Percentiles rank a stretch among this genome's conserved stretches.
phyloP scores from a whole-genome alignment of 2,329 filamentous ascomycete genomes.

The Spiromastix sp. region DNA sequence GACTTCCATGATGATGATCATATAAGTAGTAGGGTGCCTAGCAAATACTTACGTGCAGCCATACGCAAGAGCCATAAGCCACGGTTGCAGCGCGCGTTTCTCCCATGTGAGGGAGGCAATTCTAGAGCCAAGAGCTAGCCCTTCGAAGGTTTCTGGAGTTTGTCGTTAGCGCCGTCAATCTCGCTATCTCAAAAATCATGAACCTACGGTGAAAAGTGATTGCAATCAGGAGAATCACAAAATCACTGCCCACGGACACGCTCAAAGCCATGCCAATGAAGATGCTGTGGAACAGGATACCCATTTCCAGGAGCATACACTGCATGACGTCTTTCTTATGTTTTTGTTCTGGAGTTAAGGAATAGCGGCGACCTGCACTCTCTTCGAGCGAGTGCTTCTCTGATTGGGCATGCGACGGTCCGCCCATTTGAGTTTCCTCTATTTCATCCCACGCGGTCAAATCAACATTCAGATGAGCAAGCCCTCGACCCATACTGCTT shows the following conservation, averaged over 20 bases:
- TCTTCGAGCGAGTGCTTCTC: background rate
- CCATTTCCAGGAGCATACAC: slow-evolving; percentile 64
- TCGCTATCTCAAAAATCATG: background rate
- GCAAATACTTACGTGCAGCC: slow-evolving; percentile 38
- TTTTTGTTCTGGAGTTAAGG: slow-evolving; percentile 24
- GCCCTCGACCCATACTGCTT: slow-evolving; percentile 20
- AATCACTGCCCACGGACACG: slow-evolving; percentile 24
- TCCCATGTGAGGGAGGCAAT: slow-evolving; percentile 23
- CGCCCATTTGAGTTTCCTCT: background rate
- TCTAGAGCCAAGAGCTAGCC: slow-evolving; percentile 24
- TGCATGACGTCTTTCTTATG: slow-evolving; percentile 59
- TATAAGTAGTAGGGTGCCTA: slow-evolving; percentile 1
- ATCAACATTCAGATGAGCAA: slow-evolving; percentile 18
- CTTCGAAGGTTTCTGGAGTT: slow-evolving; percentile 25
- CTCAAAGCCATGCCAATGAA: slow-evolving; percentile 29
- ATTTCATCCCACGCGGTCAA: slow-evolving; percentile 15
- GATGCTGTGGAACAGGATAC: slow-evolving; percentile 69
- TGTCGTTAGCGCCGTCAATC: slow-evolving; percentile 1
- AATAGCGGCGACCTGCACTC: background rate
- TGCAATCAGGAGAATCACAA: slow-evolving; percentile 25
- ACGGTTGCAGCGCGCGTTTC: slow-evolving; percentile 27
- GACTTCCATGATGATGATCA: too few relatives aligned
- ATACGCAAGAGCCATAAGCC: slow-evolving; percentile 71
- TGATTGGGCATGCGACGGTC: background rate
- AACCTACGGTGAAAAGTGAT: slow-evolving; percentile 28